Base-by-base conservation (phyloP, 106 monocot species). In the Chionographis japonica region DNA sequence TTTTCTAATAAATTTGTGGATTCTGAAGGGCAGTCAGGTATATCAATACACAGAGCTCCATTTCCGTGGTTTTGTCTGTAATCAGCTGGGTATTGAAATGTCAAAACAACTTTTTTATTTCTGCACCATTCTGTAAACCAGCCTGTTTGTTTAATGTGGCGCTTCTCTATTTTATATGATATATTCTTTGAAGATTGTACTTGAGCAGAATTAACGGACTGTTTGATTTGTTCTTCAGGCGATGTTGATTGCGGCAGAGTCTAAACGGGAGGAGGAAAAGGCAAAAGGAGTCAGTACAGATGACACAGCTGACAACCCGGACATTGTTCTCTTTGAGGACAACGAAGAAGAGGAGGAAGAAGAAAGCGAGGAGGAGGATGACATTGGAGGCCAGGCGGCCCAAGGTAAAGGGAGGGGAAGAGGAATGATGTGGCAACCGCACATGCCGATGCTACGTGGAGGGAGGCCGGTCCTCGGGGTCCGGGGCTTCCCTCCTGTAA, bases 301-400 rank as follows among this genome's bases (percentile, higher is more conserved):
- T 53, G 87, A 85, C 19, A 56, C 76, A 40, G 41, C 80, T 41
- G 87, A 90, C 50, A 98, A 98, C 63, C 98, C 79, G 40, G 98
- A 98, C 65, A 98, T 98, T 43, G 92, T 98, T 6, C 77, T 93
- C 19, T 98, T 90, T 66, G 92, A 98, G 56, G 98, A 98, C 55
- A 87, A 97, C 20, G 97, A 97, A 66, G 97, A 97, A 68, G 94
- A 94, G 62, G 97, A 98, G 65, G 98, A 98, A 71, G 97, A 98
- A 54, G 90, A 93, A 50, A 83, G 82, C n/a, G 94, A 94, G 49
- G 92, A 93, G 73, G 92, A 92, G 50, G 92, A 92, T 17, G 93
- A 84, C 10, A 41, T 40, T 55, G 54, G 39, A 4, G 60, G 59
- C 19, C 71, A 69, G 67, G 69, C 50, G 6, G 61, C 67, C 17